A percentile compares a stretch with the other conserved stretches of the same genome.
Evolutionary conservation across 2,329 filamentous ascomycete species (phyloP).

Genomic region (Botrytis elliptica): DNA sequence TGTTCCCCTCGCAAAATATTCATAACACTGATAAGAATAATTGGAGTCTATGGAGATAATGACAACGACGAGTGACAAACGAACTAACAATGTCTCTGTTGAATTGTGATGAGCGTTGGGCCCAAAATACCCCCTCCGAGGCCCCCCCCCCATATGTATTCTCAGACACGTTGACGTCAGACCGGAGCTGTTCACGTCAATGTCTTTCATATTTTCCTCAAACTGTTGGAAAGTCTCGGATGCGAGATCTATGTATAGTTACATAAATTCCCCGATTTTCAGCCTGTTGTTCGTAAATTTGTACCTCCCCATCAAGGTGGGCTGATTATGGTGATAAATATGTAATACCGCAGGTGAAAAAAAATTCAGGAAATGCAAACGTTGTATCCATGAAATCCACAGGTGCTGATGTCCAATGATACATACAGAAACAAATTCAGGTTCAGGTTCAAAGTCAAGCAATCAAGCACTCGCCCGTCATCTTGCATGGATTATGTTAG

Average conservation of each 20-base stretch:
- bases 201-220: not conserved
- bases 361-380: not conserved
- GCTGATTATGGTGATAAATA: not conserved
- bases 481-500: not conserved
- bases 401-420: not conserved
- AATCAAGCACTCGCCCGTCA: constrained; percentile 12
- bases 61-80: not conserved
- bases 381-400: not conserved
- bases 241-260: not conserved
- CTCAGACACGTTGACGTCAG: constrained; percentile 9
- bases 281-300: constrained; percentile 12
- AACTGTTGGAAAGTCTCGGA: not conserved
- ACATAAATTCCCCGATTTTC: constrained; percentile 3
- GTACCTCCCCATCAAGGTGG: not conserved
- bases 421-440: not conserved
- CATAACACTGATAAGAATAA: not conserved
- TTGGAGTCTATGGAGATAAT: not conserved
- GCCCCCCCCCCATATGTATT: not conserved
- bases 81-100: not conserved
- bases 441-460: not conserved
- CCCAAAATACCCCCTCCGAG: not conserved
- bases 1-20: not conserved
- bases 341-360: not conserved
- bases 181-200: not conserved
- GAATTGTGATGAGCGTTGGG: constrained; percentile 12